Percentiles rank a stretch among this genome's conserved stretches.
Evolutionary conservation across 192 early-diverging fungal species (phyloP).

Genomic region (Coemansia erecta): DNA sequence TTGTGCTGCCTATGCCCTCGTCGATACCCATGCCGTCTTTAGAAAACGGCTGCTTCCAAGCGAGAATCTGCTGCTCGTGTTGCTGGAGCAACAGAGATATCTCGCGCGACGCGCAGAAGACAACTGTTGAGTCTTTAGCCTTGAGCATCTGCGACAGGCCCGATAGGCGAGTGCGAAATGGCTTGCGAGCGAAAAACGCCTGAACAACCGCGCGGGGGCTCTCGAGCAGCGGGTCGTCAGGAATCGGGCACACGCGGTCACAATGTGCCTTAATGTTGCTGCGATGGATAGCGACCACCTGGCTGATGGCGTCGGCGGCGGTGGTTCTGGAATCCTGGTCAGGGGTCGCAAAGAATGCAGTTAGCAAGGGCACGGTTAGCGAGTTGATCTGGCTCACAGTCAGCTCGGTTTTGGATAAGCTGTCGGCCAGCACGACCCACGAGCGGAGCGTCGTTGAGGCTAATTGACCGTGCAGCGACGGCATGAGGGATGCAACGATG

Average conservation of each 20-base stretch:
- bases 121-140: conserved; percentile 29
- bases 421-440: conserved; percentile 40
- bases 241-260: conserved; percentile 36
- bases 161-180: conserved; percentile 19
- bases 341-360: conserved; percentile 16
- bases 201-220: conserved; percentile 21
- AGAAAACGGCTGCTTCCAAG: conserved; percentile 36
- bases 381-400: conserved; percentile 44
- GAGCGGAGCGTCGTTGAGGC: conserved; percentile 19
- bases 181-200: background rate
- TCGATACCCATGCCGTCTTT: conserved; percentile 1
- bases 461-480: conserved; percentile 26
- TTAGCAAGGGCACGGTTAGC: conserved; percentile 42
- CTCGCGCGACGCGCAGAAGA: conserved; percentile 40
- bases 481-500: conserved; percentile 42
- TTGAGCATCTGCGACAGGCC: conserved; percentile 30
- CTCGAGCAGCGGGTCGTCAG: conserved; percentile 41
- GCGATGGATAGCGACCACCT: conserved; percentile 20
- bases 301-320: conserved; percentile 25
- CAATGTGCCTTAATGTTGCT: conserved; percentile 14
- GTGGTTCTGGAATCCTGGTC: background rate
- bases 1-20: background rate
- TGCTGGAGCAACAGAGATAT: conserved; percentile 21
- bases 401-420: conserved; percentile 13
- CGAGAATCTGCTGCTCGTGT: conserved; percentile 16